Evolutionary conservation across 2,329 filamentous ascomycete species (phyloP).

Genomic region (Hypoxylon sp.): DNA sequence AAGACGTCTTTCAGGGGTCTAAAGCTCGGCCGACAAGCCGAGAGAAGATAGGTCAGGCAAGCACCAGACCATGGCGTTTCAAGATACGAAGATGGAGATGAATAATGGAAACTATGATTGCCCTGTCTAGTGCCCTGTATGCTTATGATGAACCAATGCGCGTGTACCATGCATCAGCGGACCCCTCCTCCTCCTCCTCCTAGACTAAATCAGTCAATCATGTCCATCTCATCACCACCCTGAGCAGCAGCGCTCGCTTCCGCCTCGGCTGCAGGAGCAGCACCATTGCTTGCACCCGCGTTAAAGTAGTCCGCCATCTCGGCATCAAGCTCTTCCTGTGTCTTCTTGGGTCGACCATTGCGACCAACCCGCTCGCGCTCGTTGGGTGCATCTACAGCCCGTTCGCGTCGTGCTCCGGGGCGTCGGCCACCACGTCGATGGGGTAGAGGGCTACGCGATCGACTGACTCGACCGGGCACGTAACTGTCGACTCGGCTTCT

Average conservation of each 20-base stretch:
- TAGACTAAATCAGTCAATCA: slow-evolving; percentile 73
- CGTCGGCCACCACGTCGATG: slow-evolving; percentile 64
- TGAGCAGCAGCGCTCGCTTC: slow-evolving; percentile 47
- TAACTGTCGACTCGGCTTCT: slow-evolving; percentile 83
- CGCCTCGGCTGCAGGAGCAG: slow-evolving; percentile 57
- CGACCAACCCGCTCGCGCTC: slow-evolving; percentile 62
- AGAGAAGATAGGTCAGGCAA: not conserved
- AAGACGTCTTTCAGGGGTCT: not conserved
- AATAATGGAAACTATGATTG: slow-evolving; percentile 20
- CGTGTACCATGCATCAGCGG: slow-evolving; percentile 6
- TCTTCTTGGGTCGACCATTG: slow-evolving; percentile 81
- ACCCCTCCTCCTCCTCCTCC: not conserved
- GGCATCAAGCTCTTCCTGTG: slow-evolving; percentile 91
- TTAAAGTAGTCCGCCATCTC: slow-evolving; percentile 97
- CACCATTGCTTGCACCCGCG: slow-evolving; percentile 58
- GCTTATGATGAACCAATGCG: slow-evolving; percentile 3
- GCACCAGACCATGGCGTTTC: not conserved
- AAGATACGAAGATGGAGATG: slow-evolving; percentile 1
- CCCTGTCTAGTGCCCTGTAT: slow-evolving; percentile 14
- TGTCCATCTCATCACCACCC: slow-evolving; percentile 74
- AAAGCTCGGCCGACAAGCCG: not conserved
- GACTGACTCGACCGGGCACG: slow-evolving; percentile 71
- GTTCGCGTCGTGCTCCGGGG: slow-evolving; percentile 64
- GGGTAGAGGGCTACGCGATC: slow-evolving; percentile 73
- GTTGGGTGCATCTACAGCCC: slow-evolving; percentile 51